A percentile compares a stretch with the other conserved stretches of the same genome.
Evolutionary conservation across 192 early-diverging fungal species (phyloP).

Genomic region (Backusella sp.): DNA sequence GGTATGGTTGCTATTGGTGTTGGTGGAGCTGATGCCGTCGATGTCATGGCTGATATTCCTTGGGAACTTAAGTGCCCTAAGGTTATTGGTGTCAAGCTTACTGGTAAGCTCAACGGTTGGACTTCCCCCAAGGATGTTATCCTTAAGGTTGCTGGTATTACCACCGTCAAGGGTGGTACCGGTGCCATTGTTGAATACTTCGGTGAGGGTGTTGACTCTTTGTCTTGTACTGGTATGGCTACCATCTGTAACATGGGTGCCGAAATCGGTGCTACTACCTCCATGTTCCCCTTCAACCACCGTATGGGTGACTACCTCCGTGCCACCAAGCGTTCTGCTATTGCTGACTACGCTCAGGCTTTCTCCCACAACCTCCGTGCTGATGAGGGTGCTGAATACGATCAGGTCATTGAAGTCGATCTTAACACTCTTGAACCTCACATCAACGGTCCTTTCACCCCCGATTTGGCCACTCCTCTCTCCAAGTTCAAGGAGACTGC

Average conservation of each 20-base stretch:
- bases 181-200: conserved; percentile 98
- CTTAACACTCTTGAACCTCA: conserved; percentile 92
- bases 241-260: conserved; percentile 99
- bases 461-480: conserved; percentile 92
- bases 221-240: conserved; percentile 98
- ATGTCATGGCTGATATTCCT: conserved; percentile 97
- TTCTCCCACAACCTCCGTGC: conserved; percentile 89
- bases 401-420: conserved; percentile 94
- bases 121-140: conserved; percentile 97
- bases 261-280: conserved; percentile 97
- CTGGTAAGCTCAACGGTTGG: conserved; percentile 87
- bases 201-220: conserved; percentile 89
- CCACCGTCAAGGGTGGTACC: conserved; percentile 97
- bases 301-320: conserved; percentile 91
- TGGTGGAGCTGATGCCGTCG: conserved; percentile 98
- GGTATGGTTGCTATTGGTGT: conserved; percentile 97
- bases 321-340: conserved; percentile 78
- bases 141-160: conserved; percentile 89
- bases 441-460: conserved; percentile 97
- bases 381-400: conserved; percentile 87
- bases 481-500: conserved; percentile 90
- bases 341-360: conserved; percentile 76
- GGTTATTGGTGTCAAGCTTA: conserved; percentile 89
- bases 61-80: conserved; percentile 99
- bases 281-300: conserved; percentile 91